Conservation (phyloP, 192 early-diverging fungal genomes). For the Gryganskiella cystojenkinii region DNA sequence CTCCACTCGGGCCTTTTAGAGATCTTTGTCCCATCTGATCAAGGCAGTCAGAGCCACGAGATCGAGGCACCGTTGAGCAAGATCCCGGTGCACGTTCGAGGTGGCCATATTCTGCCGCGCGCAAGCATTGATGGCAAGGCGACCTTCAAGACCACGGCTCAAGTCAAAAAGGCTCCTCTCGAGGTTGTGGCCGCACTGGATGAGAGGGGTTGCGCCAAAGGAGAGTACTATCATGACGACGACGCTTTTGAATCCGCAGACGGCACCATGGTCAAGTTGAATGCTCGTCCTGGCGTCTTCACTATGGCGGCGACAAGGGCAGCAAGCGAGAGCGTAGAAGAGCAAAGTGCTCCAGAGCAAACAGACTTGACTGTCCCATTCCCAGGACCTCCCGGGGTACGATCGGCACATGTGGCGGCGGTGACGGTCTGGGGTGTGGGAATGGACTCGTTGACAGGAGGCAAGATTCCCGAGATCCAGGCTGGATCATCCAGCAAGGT, state of each 20-base stretch:
- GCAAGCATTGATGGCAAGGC: constrained; percentile 54
- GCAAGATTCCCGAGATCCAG: neutral
- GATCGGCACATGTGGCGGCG: constrained; percentile 5
- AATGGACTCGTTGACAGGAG: neutral
- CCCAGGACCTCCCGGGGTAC: neutral
- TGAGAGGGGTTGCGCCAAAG: constrained; percentile 53
- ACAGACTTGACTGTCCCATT: neutral
- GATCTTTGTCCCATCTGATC: constrained; percentile 6
- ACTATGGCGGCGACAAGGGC: neutral
- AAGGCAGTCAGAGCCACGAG: constrained; percentile 4
- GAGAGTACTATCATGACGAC: constrained; percentile 70
- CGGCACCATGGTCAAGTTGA: constrained; percentile 24
- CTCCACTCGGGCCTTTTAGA: constrained; percentile 49
- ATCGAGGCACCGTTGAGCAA: constrained; percentile 65
- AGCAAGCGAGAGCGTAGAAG: neutral
- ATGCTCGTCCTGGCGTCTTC: constrained; percentile 10
- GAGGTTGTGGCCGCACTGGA: constrained; percentile 64
- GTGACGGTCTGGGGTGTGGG: constrained; percentile 19
- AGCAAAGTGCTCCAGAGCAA: neutral
- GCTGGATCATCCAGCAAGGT: constrained; percentile 5
- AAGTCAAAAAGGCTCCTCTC: constrained; percentile 48
- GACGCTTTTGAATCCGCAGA: constrained; percentile 32
- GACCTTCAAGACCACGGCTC: constrained; percentile 42
- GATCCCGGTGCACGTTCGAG: constrained; percentile 70
- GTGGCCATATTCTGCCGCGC: constrained; percentile 64